Conservation (phyloP, 1,139 yeast species). For the Komagataea norvegica region DNA sequence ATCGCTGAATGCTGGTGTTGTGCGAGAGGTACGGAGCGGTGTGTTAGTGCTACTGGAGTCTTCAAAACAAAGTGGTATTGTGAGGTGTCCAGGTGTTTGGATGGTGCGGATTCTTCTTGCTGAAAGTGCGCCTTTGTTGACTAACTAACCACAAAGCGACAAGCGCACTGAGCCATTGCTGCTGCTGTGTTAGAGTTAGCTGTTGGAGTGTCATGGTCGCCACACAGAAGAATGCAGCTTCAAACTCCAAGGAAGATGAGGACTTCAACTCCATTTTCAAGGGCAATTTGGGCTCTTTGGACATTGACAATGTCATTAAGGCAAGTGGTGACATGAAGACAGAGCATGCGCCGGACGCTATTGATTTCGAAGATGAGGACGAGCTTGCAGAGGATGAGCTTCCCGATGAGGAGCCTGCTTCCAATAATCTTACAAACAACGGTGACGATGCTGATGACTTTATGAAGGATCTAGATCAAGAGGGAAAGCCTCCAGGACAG, state of each 20-base stretch:
- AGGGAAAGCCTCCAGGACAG: constrained; percentile 33
- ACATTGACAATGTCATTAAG: constrained; percentile 30
- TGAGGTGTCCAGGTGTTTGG: neutral
- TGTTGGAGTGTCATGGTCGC: neutral
- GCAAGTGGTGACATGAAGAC: constrained; percentile 32
- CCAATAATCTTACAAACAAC: constrained; percentile 23
- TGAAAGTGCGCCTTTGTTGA: too few species aligned
- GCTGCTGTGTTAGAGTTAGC: too few species aligned
- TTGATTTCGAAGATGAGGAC: constrained; percentile 92
- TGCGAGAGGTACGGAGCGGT: too few species aligned
- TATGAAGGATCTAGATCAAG: constrained; percentile 33
- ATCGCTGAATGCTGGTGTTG: too few species aligned
- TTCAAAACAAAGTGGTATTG: too few species aligned
- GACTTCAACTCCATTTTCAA: constrained; percentile 34
- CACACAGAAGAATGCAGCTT: constrained; percentile 3
- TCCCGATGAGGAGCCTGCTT: constrained; percentile 38
- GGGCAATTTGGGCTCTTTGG: constrained; percentile 34
- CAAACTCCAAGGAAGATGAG: constrained; percentile 33
- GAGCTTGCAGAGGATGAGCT: constrained; percentile 85
- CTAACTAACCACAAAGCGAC: too few species aligned
- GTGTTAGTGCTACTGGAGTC: too few species aligned
- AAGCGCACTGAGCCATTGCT: too few species aligned
- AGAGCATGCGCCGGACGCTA: constrained; percentile 86
- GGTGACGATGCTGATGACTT: constrained; percentile 34
- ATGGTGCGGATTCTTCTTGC: neutral